Percentiles rank a stretch among this genome's conserved stretches.
Conservation (phyloP, 129 eudicot species). For the Flaveria linearis region DNA sequence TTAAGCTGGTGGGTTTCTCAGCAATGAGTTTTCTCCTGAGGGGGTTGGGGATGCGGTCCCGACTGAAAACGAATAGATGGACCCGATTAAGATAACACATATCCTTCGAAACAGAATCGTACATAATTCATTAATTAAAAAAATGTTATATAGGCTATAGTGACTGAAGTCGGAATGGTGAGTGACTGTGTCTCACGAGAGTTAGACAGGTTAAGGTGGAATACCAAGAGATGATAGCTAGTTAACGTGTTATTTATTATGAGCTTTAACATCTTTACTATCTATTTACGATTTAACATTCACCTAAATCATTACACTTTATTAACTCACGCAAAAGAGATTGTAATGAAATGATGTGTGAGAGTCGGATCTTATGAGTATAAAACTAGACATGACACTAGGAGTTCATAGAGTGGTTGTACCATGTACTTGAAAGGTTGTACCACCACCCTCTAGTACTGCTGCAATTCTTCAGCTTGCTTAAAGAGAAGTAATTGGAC, state of each 20-base stretch:
- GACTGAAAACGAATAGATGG: no score
- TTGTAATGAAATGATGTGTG: background rate
- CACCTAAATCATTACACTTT: background rate
- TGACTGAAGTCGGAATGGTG: no score
- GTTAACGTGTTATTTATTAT: background rate
- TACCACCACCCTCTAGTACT: constrained; percentile 8
- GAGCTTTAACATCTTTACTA: background rate
- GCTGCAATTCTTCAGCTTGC: background rate
- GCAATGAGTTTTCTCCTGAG: no score
- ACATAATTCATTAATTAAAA: no score
- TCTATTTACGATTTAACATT: background rate
- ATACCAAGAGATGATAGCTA: no score
- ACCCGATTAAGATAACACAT: no score
- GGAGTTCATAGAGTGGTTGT: constrained; percentile 11
- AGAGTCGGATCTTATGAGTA: constrained; percentile 18
- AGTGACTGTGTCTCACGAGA: no score
- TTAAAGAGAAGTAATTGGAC: constrained; percentile 21
- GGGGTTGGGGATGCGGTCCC: no score
- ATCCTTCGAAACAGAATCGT: no score
- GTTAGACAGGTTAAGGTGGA: no score
- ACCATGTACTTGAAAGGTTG: constrained; percentile 28
- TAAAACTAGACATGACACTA: constrained; percentile 26
- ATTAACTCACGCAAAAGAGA: constrained; percentile 7
- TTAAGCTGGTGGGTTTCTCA: no score
- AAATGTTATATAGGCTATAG: no score